Evolutionary conservation across 345 rosid species (phyloP).

Genomic region (Carallia pectinifolia): DNA sequence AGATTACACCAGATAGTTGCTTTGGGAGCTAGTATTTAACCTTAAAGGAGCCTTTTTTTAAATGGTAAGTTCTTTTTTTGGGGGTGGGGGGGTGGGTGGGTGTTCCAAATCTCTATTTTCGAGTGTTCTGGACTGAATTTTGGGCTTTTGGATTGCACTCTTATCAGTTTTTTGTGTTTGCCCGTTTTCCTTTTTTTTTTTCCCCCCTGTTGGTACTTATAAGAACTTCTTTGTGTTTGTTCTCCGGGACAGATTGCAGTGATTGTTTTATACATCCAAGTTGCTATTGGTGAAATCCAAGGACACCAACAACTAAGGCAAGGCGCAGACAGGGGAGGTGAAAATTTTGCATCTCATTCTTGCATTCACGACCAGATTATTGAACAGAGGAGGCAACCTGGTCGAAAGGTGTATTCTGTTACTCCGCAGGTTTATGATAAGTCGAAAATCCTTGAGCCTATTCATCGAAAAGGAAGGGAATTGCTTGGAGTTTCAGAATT

Average conservation of each 20-base stretch:
- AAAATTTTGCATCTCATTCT: conserved; percentile 63
- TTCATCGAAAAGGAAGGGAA: conserved; percentile 65
- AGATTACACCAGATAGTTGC: neutral
- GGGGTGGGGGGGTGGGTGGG: neutral
- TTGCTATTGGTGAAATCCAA: conserved; percentile 36
- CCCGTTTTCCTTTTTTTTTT: conserved; percentile 1
- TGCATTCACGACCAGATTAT: conserved; percentile 95
- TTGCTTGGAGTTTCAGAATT: conserved; percentile 55
- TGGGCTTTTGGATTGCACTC: conserved; percentile 9
- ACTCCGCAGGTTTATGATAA: conserved; percentile 86
- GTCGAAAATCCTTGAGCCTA: conserved; percentile 33
- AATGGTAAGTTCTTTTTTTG: neutral
- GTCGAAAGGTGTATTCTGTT: conserved; percentile 73
- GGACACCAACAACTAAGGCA: conserved; percentile 37
- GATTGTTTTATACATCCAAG: conserved; percentile 47
- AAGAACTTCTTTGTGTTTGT: neutral
- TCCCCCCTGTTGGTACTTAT: neutral
- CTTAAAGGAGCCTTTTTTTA: conserved; percentile 13
- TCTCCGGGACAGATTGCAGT: conserved; percentile 56
- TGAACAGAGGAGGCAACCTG: conserved; percentile 82
- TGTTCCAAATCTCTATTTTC: neutral
- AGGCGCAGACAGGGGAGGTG: conserved; percentile 42
- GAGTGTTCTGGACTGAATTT: neutral
- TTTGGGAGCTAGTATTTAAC: conserved; percentile 5
- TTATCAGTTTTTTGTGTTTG: neutral